phyloP scores from a whole-genome alignment of 1,284 basidiomycete genomes.

The Ceratobasidium sp. region DNA sequence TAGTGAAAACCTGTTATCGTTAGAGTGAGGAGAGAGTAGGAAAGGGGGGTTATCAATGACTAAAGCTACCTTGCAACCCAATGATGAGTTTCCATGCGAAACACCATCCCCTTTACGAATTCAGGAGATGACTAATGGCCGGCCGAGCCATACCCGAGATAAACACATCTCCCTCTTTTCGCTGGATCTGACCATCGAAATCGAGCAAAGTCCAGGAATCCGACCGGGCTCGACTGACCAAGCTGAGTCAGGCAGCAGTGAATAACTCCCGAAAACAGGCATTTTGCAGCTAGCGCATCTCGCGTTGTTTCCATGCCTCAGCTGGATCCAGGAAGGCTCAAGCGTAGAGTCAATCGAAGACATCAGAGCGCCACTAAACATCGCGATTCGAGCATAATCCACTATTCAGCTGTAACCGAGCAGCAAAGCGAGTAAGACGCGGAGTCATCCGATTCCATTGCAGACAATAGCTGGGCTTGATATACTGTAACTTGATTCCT shows the following conservation, averaged over 20 bases:
- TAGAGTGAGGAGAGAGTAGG: background rate
- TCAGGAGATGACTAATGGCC: conserved; percentile 26
- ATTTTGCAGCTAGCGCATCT: too few relatives aligned
- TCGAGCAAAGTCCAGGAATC: background rate
- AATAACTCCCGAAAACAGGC: too few relatives aligned
- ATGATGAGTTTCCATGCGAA: background rate
- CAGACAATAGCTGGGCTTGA: background rate
- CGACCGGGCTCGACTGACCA: background rate
- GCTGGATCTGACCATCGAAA: background rate
- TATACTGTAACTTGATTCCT: too few relatives aligned
- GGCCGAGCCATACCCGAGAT: conserved; percentile 3
- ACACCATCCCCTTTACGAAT: conserved; percentile 1
- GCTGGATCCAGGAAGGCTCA: too few relatives aligned
- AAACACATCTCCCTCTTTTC: background rate
- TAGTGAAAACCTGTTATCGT: background rate
- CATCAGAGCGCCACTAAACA: background rate
- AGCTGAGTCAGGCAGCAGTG: conserved; percentile 1
- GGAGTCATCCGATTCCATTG: background rate
- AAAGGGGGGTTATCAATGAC: background rate
- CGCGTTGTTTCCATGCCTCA: too few relatives aligned
- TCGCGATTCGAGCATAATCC: too few relatives aligned
- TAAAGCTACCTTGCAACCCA: background rate
- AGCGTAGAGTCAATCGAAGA: background rate
- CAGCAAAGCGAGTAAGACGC: background rate
- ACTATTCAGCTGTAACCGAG: background rate